Base-by-base conservation (phyloP, 2,329 filamentous ascomycete species). In the Exserohilum rostratum region DNA sequence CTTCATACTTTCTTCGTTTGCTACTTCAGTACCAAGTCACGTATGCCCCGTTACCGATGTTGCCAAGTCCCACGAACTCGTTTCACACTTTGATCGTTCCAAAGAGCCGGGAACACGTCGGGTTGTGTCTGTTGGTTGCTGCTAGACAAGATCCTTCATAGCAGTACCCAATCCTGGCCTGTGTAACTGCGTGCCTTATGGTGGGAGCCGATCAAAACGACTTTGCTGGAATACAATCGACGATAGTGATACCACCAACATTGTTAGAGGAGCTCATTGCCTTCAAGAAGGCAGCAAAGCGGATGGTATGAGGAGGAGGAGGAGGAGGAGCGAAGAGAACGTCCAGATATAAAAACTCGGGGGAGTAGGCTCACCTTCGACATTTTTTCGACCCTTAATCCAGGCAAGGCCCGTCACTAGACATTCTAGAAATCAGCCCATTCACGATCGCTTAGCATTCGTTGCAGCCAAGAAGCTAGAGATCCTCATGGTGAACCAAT, bases 351-450 rank as follows among this genome's bases (percentile, higher is more conserved):
- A 30, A 17, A 10, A 20, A 13, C 22, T 33, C 22, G 11, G 29
- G 31, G 33, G 17, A 34, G n/a, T 18, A 45, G 33, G 17, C n/a
- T 25, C 13, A 12, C 7, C 30, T 22, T 12, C 29, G 22, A 33
- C 13, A 45, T 18, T 27, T n/a, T 15, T 17, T 20, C 29, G 5
- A 15, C 29, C 13, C 15, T n/a, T 29, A 18, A 7, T 18, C 10
- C n/a, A 12, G 15, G 10, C 22, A 29, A 43, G 22, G 20, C 10
- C 15, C 30, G 22, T 30, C 5, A 18, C 31, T 6, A n/a, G 18
- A 6, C 25, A 18, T 38, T 39, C 31, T 45, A 39, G 30, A 50
- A 25, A 54, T 39, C 42, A 34, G 42, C 33, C 46, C 46, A 47
- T 29, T 46, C 18, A 33, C 38, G 31, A 40, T 37, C 5, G 22